Evolutionary conservation across 176 grass and related monocot genomes (phyloP), one percentile per base, ranked within the genome.

Genomic region (Canna indica): DNA sequence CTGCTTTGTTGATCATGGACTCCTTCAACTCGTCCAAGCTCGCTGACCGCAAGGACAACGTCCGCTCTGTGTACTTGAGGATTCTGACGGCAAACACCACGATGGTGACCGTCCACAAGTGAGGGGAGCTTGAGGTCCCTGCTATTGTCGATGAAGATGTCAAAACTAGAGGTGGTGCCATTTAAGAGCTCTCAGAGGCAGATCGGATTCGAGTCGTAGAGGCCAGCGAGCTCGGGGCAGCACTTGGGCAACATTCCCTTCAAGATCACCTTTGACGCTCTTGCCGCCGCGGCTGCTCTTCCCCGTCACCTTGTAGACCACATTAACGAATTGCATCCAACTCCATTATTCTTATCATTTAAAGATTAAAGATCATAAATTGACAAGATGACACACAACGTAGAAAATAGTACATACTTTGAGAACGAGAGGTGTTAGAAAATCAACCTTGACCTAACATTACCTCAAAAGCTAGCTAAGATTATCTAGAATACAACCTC

Each of bases 111-210:
- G 41, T 7, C 36, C 75, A 67, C 20, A 86, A 32, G 1, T 65
- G 64, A 16, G 47, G 75, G 25, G 20, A 97, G 88, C 35, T 81
- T 77, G 67, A 97, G 82, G 14, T 86, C 88, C 70, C 88, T 81
- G 60, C 63, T 63, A 76, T 81, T 79, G 84, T 97, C 93, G 64
- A 97, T 77, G 47, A 26, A 67, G 81, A 97, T 73, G 50, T 84
- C 88, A 83, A 85, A 90, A 5, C 81, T 83, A 10, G 60, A 75
- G 22, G 81, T 84, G 38, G 53, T 86, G 12, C 93, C 93, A 0
- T 29, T 81, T 16, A 97, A 83, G 16, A 97, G 79, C 77, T 89
- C 57, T 76, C 93, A 97, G 76, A 97, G 86, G 77, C 93, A 97
- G 59, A 87, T 59, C 7, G 93, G 93, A 56, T 85, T 73, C 2